Base-by-base conservation (phyloP, 2,329 filamentous ascomycete species). In the Aspergillus persii region DNA sequence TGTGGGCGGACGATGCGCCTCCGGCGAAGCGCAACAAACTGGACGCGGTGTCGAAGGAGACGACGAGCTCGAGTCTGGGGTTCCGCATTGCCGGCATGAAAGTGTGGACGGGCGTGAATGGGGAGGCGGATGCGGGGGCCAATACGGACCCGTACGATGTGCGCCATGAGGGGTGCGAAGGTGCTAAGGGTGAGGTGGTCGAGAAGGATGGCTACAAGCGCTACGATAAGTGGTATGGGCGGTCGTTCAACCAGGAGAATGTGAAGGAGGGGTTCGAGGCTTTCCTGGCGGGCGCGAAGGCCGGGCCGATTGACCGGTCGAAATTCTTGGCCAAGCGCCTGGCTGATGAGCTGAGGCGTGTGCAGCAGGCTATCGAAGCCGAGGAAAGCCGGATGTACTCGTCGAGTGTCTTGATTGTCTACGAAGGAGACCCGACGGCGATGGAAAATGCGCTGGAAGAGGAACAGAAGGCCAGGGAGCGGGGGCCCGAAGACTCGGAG, bases 1-100 rank as follows among this genome's bases (percentile, higher is more conserved):
- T 99, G 5, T 98, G 92, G 89, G 94, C 91, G 12, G 91, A 96
- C 41, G 80, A 81, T 61, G 84, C 87, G 3, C 80, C 81, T 27
- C 75, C 79, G 0, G 80, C 83, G 31, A 89, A 89, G 72, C 78
- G 85, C 15, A 80, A 75, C 27, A 80, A 84, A 54, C 74, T 89
- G 27, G 86, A 89, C 68, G 80, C 82, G 44, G 84, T 88, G 18
- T 79, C 84, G 4, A 75, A 79, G 15, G 79, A 83, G 63, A 87
- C 86, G 2, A 89, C 86, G 1, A 86, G 81, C 63, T 79, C 80
- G 4, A 81, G 77, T 50, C 76, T 89, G 8, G 86, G 86, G 12
- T 88, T 87, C 67, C 81, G 87, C 26, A 84, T 89, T 62, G 85
- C 85, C 1, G 86, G 86, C 2, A 88, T 88, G 86, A 83, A 86